Percentiles rank a stretch among this genome's conserved stretches.
Evolutionary conservation across 202 grass and related monocot species (phyloP).

Genomic region (Miscanthus sacchariflorus): DNA sequence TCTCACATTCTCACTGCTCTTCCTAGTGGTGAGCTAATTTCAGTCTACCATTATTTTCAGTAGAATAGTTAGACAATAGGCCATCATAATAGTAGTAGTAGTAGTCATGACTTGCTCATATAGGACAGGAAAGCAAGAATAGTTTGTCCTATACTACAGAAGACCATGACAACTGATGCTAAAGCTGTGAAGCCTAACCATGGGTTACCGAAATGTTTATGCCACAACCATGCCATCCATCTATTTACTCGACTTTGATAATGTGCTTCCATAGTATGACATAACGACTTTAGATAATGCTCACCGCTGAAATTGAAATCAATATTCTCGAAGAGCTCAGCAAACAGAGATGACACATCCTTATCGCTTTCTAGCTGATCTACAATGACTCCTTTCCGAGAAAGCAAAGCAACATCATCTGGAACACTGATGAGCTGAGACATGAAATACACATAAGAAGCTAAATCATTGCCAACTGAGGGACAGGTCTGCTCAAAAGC

Average conservation of each 20-base stretch:
- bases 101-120: neutral
- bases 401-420: neutral
- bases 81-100: too few species aligned
- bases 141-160: neutral
- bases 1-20: too few species aligned
- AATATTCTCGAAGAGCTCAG: neutral
- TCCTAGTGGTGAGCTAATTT: too few species aligned
- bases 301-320: neutral
- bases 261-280: neutral
- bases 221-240: conserved; percentile 28
- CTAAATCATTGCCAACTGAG: neutral
- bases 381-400: conserved; percentile 8
- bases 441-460: conserved; percentile 7
- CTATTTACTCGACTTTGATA: neutral
- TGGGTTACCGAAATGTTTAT: conserved; percentile 6
- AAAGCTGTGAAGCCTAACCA: conserved; percentile 25
- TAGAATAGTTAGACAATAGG: too few species aligned
- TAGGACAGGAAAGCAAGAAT: neutral
- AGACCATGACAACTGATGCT: neutral
- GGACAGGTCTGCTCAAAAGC: neutral
- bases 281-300: neutral
- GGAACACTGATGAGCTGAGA: conserved; percentile 14
- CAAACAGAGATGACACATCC: neutral
- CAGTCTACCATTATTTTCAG: too few species aligned
- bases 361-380: conserved; percentile 1